Conservation (phyloP, 2,329 filamentous ascomycete genomes). For the Aaosphaeria arxii region DNA sequence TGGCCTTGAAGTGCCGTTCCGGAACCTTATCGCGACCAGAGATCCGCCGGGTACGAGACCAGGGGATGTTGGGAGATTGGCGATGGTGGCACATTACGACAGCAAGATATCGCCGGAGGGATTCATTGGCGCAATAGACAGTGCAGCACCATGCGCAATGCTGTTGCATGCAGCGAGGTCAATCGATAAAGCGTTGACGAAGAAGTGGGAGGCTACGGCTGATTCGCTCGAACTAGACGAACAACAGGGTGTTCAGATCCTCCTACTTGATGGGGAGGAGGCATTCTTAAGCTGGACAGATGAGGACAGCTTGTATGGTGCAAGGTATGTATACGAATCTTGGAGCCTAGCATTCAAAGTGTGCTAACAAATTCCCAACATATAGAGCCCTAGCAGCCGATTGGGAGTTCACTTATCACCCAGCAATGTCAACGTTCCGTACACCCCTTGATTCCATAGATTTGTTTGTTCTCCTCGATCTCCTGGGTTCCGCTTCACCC, state of each 20-base stretch:
- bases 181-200: conserved; percentile 77
- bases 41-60: conserved; percentile 76
- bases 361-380: background rate
- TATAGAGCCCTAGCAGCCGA: conserved; percentile 68
- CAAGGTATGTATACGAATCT: conserved; percentile 55
- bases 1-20: conserved; percentile 72
- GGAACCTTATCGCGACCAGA: conserved; percentile 83
- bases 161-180: conserved; percentile 80
- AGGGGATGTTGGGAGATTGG: conserved; percentile 78
- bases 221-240: conserved; percentile 52
- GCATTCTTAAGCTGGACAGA: conserved; percentile 80
- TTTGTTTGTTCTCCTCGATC: conserved; percentile 84
- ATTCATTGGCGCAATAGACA: conserved; percentile 93
- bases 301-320: conserved; percentile 84
- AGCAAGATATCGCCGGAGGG: conserved; percentile 76
- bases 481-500: conserved; percentile 71
- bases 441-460: conserved; percentile 77
- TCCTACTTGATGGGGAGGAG: conserved; percentile 92
- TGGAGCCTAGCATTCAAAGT: background rate
- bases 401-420: conserved; percentile 73
- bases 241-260: conserved; percentile 79
- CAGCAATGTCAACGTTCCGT: conserved; percentile 69
- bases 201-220: conserved; percentile 68
- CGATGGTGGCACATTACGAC: conserved; percentile 92
- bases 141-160: conserved; percentile 91